Percentiles rank a stretch among this genome's conserved stretches.
phyloP scores from a whole-genome alignment of 805 yeast genomes.

The Sungouiozyma ichnusensis region DNA sequence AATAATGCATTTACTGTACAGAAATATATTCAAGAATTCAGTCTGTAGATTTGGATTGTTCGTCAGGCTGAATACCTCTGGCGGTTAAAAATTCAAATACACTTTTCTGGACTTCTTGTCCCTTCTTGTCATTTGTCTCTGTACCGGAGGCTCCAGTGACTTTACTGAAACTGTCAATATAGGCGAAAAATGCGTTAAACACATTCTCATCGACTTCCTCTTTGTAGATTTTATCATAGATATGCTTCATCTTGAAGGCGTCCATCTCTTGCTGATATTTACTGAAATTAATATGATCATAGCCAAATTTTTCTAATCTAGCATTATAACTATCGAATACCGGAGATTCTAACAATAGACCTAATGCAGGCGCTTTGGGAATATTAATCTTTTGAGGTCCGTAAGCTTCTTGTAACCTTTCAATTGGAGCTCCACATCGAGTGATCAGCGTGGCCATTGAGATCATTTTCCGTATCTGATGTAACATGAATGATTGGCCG shows the following conservation, averaged over 20 bases:
- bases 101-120: constrained; percentile 22
- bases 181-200: constrained; percentile 83
- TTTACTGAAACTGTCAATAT: constrained; percentile 65
- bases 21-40: no score
- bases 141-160: constrained; percentile 44
- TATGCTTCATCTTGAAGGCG: constrained; percentile 74
- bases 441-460: constrained; percentile 85
- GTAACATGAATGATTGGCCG: constrained; percentile 97
- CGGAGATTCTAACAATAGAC: constrained; percentile 81
- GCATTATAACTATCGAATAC: constrained; percentile 80
- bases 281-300: constrained; percentile 60
- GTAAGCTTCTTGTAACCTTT: constrained; percentile 70
- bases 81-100: constrained; percentile 35
- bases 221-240: constrained; percentile 83
- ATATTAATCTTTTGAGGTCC: constrained; percentile 66
- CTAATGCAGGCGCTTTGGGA: constrained; percentile 96
- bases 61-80: constrained; percentile 27
- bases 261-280: constrained; percentile 62
- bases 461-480: constrained; percentile 96
- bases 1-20: no score
- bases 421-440: constrained; percentile 74
- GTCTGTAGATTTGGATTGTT: not conserved
- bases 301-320: constrained; percentile 63
- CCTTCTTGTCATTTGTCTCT: constrained; percentile 24
- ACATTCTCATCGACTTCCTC: constrained; percentile 85